Percentiles rank a stretch among this genome's conserved stretches.
phyloP scores from a whole-genome alignment of 1,139 yeast genomes.

The Debaryomyces nepalensis region DNA sequence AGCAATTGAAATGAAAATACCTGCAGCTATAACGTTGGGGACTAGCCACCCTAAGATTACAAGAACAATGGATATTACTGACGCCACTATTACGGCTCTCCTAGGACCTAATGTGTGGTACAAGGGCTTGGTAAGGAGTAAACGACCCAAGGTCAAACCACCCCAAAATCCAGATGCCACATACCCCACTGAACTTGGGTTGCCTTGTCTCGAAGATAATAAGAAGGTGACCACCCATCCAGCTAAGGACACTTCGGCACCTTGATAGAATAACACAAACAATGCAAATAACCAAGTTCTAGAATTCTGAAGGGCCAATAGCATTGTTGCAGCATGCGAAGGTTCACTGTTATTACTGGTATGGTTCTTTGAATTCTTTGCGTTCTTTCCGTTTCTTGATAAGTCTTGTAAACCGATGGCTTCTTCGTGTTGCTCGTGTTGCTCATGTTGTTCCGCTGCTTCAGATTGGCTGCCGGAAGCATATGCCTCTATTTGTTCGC shows the following conservation, averaged over 20 bases:
- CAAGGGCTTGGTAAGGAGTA: conserved; percentile 47
- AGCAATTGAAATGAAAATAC: conserved; percentile 49
- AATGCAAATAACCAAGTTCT: conserved; percentile 60
- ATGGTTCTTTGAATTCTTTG: neutral
- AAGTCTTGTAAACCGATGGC: conserved; percentile 16
- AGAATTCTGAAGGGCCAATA: conserved; percentile 41
- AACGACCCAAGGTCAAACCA: conserved; percentile 66
- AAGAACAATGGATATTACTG: conserved; percentile 37
- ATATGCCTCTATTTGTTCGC: conserved; percentile 11
- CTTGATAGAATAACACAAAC: conserved; percentile 65
- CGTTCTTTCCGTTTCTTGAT: neutral
- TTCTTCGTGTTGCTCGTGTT: conserved; percentile 8
- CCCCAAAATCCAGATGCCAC: conserved; percentile 77
- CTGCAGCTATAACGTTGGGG: conserved; percentile 44
- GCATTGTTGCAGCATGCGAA: conserved; percentile 18
- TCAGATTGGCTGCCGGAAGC: neutral
- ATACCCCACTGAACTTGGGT: conserved; percentile 54
- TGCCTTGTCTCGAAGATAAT: conserved; percentile 58
- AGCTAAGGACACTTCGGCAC: conserved; percentile 69
- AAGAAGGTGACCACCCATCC: conserved; percentile 75
- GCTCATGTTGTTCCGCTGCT: conserved; percentile 5
- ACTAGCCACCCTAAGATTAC: conserved; percentile 53
- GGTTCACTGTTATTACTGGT: conserved; percentile 4
- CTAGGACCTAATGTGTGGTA: conserved; percentile 54
- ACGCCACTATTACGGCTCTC: conserved; percentile 45